These are phyloP conservation scores for Suhomyces sp. DNA, from an alignment of 805 yeast species.

Conservation along the genomic window DNA sequence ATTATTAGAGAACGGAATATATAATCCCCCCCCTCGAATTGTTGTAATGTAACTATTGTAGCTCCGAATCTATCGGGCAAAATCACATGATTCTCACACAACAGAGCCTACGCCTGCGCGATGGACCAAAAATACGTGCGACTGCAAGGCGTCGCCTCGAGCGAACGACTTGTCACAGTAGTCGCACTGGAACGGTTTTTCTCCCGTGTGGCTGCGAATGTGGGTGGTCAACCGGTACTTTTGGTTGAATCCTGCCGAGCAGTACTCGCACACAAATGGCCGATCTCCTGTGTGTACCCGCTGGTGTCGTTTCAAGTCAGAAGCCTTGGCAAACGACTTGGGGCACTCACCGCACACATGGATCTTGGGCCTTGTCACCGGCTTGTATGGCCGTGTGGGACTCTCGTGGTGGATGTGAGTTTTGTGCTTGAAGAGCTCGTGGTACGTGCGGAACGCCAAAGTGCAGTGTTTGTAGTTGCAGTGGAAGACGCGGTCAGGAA, in stretches of 20 bases:
- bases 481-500: constrained; percentile 10
- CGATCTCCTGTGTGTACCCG: constrained; percentile 76
- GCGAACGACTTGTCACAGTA: constrained; percentile 22
- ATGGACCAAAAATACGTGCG: constrained; percentile 15
- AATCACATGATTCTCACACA: background rate
- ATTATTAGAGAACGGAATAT: background rate
- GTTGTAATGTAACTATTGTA: background rate
- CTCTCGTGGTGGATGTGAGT: constrained; percentile 5
- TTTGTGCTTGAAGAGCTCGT: constrained; percentile 8
- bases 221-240: constrained; percentile 23
- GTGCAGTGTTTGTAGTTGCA: constrained; percentile 15
- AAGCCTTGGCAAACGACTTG: constrained; percentile 56
- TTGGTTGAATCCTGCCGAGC: constrained; percentile 33
- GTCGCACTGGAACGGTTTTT: constrained; percentile 19
- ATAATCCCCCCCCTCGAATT: background rate
- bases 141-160: constrained; percentile 24
- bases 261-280: constrained; percentile 65
- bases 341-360: constrained; percentile 60
- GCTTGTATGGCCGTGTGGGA: constrained; percentile 10
- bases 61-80: background rate
- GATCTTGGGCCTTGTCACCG: constrained; percentile 1
- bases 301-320: constrained; percentile 44
- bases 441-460: constrained; percentile 13
- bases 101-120: background rate
- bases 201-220: constrained; percentile 21